Percentiles rank a stretch among this genome's conserved stretches.
Conservation (phyloP, 805 yeast genomes). For the Pichia nakasei region DNA sequence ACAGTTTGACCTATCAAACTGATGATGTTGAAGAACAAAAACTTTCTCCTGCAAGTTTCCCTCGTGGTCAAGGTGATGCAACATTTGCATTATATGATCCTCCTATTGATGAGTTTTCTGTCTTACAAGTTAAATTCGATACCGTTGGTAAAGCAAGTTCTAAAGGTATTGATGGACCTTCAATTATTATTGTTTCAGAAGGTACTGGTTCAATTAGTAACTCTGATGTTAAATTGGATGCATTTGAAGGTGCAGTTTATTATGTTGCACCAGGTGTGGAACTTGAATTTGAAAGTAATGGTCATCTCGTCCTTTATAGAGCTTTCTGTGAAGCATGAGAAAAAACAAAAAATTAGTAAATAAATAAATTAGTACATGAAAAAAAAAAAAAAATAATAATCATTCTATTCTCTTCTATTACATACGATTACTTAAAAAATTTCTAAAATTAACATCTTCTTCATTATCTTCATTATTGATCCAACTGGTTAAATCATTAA, state of each 20-base stretch:
- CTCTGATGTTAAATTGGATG: conserved; percentile 35
- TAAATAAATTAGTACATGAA: background rate
- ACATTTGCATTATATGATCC: conserved; percentile 73
- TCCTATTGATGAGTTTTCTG: conserved; percentile 94
- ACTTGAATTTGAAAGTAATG: conserved; percentile 44
- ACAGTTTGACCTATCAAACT: conserved; percentile 82
- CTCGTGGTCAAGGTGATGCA: conserved; percentile 60
- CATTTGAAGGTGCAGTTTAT: conserved; percentile 69
- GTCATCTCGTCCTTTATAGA: conserved; percentile 68
- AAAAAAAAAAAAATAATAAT: background rate
- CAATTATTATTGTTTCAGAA: conserved; percentile 73
- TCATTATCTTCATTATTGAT: conserved; percentile 36
- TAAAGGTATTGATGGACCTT: conserved; percentile 73
- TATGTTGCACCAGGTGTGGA: conserved; percentile 75
- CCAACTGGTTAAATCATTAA: conserved; percentile 60
- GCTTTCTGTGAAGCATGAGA: conserved; percentile 74
- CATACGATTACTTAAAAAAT: conserved; percentile 3
- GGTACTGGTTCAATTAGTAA: conserved; percentile 60
- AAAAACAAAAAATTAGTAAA: too few species aligned
- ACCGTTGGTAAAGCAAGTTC: conserved; percentile 44
- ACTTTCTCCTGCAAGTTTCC: conserved; percentile 56
- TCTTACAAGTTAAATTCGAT: conserved; percentile 69
- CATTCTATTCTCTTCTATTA: background rate
- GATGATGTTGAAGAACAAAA: conserved; percentile 90
- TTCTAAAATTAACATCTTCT: conserved; percentile 4